A percentile compares a stretch with the other conserved stretches of the same genome.
Evolutionary conservation across 805 yeast genomes (phyloP).

Genomic region (Pichia nakasei): DNA sequence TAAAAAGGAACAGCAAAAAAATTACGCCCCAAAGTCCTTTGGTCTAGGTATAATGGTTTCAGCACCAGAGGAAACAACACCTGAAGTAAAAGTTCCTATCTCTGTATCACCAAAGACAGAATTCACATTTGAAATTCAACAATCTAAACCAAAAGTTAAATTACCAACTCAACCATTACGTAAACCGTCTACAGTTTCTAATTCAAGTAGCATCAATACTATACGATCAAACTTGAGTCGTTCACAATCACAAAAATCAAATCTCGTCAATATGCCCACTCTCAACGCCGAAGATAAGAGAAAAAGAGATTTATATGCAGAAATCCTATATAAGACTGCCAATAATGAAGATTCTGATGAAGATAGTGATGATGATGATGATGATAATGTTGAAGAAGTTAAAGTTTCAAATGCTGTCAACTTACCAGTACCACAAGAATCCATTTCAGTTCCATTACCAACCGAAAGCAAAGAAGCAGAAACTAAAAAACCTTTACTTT

Average conservation of each 20-base stretch:
- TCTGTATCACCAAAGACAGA: background rate
- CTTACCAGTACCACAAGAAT: too few species aligned
- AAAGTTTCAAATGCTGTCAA: too few species aligned
- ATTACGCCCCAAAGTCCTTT: background rate
- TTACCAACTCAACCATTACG: too few species aligned
- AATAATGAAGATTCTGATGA: conserved; percentile 4
- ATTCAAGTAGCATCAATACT: too few species aligned
- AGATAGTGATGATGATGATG: background rate
- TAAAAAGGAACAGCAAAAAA: background rate
- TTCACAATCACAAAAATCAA: too few species aligned
- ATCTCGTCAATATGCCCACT: too few species aligned
- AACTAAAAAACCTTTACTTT: too few species aligned
- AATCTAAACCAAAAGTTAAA: background rate
- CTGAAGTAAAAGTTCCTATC: background rate
- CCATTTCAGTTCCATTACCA: background rate
- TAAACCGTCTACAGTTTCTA: too few species aligned
- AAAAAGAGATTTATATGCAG: background rate
- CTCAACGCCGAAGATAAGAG: too few species aligned
- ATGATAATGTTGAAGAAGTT: too few species aligned
- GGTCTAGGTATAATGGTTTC: conserved; percentile 9
- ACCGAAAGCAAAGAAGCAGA: background rate
- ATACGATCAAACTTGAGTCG: too few species aligned
- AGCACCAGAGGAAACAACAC: background rate
- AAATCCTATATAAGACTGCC: background rate
- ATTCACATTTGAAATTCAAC: background rate